These are phyloP conservation scores for Barnettozyma californica DNA, from an alignment of 805 yeast genomes.

Conservation along the genomic window DNA sequence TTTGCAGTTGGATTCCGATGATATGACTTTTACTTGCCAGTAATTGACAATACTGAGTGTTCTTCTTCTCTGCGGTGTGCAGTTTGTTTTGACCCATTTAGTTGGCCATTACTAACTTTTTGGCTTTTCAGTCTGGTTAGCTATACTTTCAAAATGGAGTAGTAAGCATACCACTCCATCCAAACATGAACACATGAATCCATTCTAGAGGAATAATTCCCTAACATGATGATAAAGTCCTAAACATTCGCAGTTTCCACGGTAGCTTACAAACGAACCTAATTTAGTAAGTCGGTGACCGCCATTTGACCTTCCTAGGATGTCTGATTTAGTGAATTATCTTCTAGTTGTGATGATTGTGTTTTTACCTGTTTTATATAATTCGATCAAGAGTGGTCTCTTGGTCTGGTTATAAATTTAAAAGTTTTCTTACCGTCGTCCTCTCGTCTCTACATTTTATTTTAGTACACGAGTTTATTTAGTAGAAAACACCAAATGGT, in stretches of 20 bases:
- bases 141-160: conserved; percentile 4
- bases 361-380: not conserved
- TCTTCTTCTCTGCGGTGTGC: not conserved
- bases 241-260: conserved; percentile 95
- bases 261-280: conserved; percentile 88
- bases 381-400: not conserved
- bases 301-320: conserved; percentile 86
- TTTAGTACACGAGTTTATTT: too few relatives aligned
- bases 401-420: not conserved
- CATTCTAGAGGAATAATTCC: not conserved
- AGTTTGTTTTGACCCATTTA: not conserved
- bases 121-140: conserved; percentile 1
- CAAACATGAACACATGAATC: not conserved
- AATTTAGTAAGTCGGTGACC: conserved; percentile 80
- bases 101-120: conserved; percentile 1
- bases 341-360: not conserved
- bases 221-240: conserved; percentile 69
- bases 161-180: conserved; percentile 9
- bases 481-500: conserved; percentile 53
- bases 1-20: conserved; percentile 26
- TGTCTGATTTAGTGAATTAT: conserved; percentile 58
- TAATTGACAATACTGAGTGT: conserved; percentile 59
- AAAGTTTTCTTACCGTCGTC: too few relatives aligned
- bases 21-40: conserved; percentile 84
- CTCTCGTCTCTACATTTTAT: too few relatives aligned